A percentile compares a stretch with the other conserved stretches of the same genome.
Conservation (phyloP, 2,329 filamentous ascomycete genomes). For the Stemphylium beticola region DNA sequence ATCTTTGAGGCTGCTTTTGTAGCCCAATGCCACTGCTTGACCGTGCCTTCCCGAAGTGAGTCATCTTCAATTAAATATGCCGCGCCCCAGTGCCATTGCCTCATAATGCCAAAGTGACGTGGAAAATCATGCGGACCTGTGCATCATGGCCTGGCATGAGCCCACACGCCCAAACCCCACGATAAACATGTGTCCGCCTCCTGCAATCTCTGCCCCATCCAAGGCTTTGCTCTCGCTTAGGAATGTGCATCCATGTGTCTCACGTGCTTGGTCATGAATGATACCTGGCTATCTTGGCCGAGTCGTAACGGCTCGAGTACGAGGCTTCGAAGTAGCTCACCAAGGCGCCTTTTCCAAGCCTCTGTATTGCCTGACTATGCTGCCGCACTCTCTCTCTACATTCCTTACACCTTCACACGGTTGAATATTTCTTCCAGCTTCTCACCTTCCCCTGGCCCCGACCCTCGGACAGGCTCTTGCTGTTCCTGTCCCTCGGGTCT, state of each 20-base stretch:
- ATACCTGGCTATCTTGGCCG: no score
- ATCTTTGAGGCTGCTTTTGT: neutral
- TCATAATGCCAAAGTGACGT: neutral
- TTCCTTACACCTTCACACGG: neutral
- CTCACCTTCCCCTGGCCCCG: neutral
- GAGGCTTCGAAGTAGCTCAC: no score
- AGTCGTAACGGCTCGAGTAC: no score
- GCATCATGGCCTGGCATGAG: neutral
- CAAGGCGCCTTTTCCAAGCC: no score
- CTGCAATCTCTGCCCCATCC: neutral
- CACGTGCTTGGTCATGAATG: no score
- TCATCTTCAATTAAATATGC: neutral
- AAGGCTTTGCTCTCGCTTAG: neutral
- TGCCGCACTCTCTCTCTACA: neutral
- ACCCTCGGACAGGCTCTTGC: neutral
- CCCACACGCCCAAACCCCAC: neutral
- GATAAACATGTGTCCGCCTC: constrained; percentile 1
- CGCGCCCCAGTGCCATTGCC: neutral
- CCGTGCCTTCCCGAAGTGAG: constrained; percentile 3
- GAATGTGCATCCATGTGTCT: neutral
- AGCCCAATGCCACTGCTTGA: neutral
- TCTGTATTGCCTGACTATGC: neutral
- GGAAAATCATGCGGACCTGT: neutral
- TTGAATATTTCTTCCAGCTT: neutral
- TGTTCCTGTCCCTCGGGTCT: neutral